Evolutionary conservation across 2,329 filamentous ascomycete genomes (phyloP).

Genomic region (Hypoxylon sp.): DNA sequence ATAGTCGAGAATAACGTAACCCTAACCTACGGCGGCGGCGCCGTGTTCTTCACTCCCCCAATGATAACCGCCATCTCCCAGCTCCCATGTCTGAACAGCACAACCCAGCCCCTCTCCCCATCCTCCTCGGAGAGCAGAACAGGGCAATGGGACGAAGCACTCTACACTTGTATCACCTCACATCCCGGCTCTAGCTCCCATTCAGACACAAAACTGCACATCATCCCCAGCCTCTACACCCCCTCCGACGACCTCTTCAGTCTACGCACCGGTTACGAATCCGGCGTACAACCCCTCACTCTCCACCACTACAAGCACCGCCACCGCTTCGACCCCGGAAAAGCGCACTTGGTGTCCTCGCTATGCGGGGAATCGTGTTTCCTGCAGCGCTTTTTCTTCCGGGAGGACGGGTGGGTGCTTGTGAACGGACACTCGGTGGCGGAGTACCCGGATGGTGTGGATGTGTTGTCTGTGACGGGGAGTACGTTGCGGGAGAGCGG

Average conservation of each 20-base stretch:
- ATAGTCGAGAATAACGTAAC: conserved; percentile 53
- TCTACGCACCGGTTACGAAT: conserved; percentile 54
- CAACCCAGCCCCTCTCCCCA: background rate
- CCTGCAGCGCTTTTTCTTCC: conserved; percentile 61
- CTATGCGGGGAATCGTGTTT: conserved; percentile 62
- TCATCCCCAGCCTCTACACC: conserved; percentile 60
- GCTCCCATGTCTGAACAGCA: conserved; percentile 55
- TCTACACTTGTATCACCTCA: conserved; percentile 59
- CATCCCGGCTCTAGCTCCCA: no score
- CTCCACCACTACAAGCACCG: conserved; percentile 58
- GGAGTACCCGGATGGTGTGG: conserved; percentile 58
- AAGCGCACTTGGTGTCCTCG: conserved; percentile 59
- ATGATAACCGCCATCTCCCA: conserved; percentile 54
- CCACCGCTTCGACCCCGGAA: conserved; percentile 57
- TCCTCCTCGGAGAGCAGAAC: conserved; percentile 31
- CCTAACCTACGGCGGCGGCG: conserved; percentile 61
- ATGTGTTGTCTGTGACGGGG: conserved; percentile 28
- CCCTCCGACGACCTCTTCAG: conserved; percentile 54
- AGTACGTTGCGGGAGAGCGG: conserved; percentile 21
- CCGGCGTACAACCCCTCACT: conserved; percentile 57
- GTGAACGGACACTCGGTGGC: conserved; percentile 62
- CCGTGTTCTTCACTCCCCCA: conserved; percentile 57
- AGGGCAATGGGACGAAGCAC: conserved; percentile 57
- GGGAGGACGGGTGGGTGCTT: conserved; percentile 61
- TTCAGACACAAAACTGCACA: conserved; percentile 55